Evolutionary conservation across 371 early-diverging fungal species (phyloP).

Genomic region (Mucor mucedo): DNA sequence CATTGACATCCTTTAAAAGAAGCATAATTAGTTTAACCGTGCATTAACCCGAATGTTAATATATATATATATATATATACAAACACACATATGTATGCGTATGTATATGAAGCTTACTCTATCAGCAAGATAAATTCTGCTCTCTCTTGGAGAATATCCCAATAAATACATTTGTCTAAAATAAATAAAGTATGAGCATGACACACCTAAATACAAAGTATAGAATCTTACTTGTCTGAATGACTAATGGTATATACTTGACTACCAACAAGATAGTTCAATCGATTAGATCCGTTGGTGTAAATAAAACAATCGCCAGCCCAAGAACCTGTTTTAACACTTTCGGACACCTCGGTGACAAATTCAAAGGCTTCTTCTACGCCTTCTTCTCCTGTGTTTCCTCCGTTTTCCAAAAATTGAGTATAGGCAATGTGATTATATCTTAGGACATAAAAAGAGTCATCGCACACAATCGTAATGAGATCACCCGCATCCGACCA

Average conservation of each 20-base stretch:
- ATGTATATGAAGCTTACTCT: conserved; percentile 50
- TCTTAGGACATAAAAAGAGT: conserved; percentile 90
- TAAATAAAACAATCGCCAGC: conserved; percentile 98
- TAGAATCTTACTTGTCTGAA: conserved; percentile 69
- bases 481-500: conserved; percentile 96
- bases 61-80: too few species aligned
- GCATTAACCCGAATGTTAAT: too few species aligned
- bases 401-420: conserved; percentile 78
- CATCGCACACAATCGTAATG: conserved; percentile 90
- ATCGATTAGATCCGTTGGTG: conserved; percentile 85
- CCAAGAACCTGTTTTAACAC: conserved; percentile 93
- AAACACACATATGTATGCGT: neutral
- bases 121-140: conserved; percentile 92
- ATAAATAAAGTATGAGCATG: neutral
- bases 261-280: conserved; percentile 94
- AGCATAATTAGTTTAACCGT: too few species aligned
- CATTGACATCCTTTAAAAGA: conserved; percentile 73
- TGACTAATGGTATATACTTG: conserved; percentile 93
- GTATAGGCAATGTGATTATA: conserved; percentile 86
- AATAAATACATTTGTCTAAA: conserved; percentile 79
- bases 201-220: neutral
- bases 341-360: conserved; percentile 88
- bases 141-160: conserved; percentile 94
- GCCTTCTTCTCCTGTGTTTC: conserved; percentile 87
- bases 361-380: conserved; percentile 96